A percentile compares a stretch with the other conserved stretches of the same genome.
phyloP scores from a whole-genome alignment of 805 yeast genomes.

The Spathaspora boniae region DNA sequence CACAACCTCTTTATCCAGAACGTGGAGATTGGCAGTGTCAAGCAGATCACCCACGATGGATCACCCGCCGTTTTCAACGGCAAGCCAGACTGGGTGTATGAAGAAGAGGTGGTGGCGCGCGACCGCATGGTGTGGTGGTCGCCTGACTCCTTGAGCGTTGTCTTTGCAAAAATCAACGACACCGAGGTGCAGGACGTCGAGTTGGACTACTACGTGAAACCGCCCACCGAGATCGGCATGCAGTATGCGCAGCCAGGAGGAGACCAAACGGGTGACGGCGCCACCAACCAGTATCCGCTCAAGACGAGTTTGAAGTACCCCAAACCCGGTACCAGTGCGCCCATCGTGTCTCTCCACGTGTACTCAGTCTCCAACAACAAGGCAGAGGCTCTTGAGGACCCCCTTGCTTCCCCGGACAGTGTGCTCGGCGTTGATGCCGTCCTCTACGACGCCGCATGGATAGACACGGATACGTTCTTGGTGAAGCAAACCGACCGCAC shows the following conservation, averaged over 20 bases:
- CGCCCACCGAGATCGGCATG: constrained; percentile 15
- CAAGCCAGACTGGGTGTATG: constrained; percentile 80
- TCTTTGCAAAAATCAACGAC: constrained; percentile 58
- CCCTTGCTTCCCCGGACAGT: no score
- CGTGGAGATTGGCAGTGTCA: constrained; percentile 19
- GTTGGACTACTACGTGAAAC: constrained; percentile 48
- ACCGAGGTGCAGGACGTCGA: constrained; percentile 50
- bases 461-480: constrained; percentile 45
- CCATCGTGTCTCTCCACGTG: constrained; percentile 44
- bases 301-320: constrained; percentile 57
- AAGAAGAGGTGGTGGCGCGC: constrained; percentile 64
- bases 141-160: constrained; percentile 53
- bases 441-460: constrained; percentile 63
- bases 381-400: constrained; percentile 8
- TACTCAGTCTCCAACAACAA: constrained; percentile 28
- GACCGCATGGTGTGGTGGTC: constrained; percentile 76
- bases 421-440: constrained; percentile 44
- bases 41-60: constrained; percentile 51
- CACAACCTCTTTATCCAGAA: constrained; percentile 53
- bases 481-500: constrained; percentile 62
- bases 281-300: constrained; percentile 44
- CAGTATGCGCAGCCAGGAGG: constrained; percentile 12
- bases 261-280: constrained; percentile 10
- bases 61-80: constrained; percentile 54
- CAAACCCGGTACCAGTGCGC: constrained; percentile 66